Conservation (phyloP, 139 green algal species). For the Trebouxia sp. region DNA sequence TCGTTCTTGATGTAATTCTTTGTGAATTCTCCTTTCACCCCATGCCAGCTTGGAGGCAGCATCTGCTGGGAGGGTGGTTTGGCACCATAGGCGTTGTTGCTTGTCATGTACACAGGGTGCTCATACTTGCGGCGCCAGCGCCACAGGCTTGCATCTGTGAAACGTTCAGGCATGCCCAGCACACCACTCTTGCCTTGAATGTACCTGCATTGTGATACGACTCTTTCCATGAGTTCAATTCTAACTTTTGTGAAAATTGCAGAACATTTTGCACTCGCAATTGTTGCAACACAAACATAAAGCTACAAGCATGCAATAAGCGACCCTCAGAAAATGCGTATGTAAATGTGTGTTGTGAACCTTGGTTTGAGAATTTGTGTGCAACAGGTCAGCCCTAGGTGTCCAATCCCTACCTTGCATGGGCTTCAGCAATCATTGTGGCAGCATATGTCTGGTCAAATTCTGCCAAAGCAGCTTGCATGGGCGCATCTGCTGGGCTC, state of each 20-base stretch:
- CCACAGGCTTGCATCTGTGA: constrained; percentile 18
- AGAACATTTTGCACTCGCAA: no score
- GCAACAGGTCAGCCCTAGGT: no score
- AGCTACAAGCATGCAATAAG: no score
- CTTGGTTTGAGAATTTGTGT: no score
- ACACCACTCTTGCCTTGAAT: background rate
- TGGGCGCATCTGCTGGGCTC: background rate
- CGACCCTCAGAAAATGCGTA: no score
- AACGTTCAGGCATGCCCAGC: constrained; percentile 9
- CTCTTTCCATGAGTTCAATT: no score
- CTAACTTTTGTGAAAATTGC: no score
- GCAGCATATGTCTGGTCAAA: constrained; percentile 5
- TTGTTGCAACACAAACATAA: no score
- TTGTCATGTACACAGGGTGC: constrained; percentile 31
- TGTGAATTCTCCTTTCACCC: constrained; percentile 25
- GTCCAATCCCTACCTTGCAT: constrained; percentile 27
- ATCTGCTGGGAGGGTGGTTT: constrained; percentile 19
- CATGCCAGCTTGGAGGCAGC: constrained; percentile 23
- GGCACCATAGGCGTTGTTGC: constrained; percentile 23
- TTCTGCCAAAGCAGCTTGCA: background rate
- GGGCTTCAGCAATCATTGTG: background rate
- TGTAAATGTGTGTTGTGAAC: no score
- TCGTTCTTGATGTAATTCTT: constrained; percentile 19
- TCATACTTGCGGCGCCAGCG: constrained; percentile 23
- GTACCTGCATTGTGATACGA: no score